Base-by-base conservation (phyloP, 352 stramenopile species). In the Saprolegnia parasitica region DNA sequence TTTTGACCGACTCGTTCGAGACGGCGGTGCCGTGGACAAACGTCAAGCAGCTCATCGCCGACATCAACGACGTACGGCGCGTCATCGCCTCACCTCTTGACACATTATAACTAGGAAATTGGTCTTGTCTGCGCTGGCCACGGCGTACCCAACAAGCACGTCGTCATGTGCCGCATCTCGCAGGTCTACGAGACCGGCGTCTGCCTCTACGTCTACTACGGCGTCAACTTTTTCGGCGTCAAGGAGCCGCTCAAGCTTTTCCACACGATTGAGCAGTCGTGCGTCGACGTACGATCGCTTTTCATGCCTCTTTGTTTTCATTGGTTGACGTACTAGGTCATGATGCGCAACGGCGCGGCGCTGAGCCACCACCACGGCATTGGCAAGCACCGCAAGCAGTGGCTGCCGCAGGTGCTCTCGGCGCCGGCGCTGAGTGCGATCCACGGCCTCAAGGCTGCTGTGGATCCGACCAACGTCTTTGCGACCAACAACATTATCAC, bases 181-280 rank as follows among this genome's bases (percentile, higher is more conserved):
- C 96, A 98, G 76, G 81, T 98, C 15, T 98, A 98, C 74, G 91
- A 96, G 52, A 96, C 96, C 15, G 94, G 94, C 57, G 93, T 87
- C 50, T 97, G 89, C 50, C 81, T 98, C 29, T 98, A 98, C 74
- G 97, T 98, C 71, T 98, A 98, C 77, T 97, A 98, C 73, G 96
- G 91, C 60, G 96, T 98, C 71, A 96, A 96, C 71, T 91, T 93
- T 76, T 89, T 85, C 56, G 83, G 84, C 45, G 77, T 98, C 23
- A 56, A 75, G 21, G 81, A 97, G 64, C 81, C 90, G 20, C 81
- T 94, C 65, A 63, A 73, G 57, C 77, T 95, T 3, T 98, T 97
- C 76, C 74, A 78, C 24, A 78, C 85, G 29, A 93, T 97, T 26
- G 83, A 91, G 46, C 66, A 79, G 20, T 81, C 79, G 35, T 82